Percentiles rank a stretch among this genome's conserved stretches.
Evolutionary conservation across 441 rosid genomes (phyloP).

Genomic region (Arabidopsis hybrid): DNA sequence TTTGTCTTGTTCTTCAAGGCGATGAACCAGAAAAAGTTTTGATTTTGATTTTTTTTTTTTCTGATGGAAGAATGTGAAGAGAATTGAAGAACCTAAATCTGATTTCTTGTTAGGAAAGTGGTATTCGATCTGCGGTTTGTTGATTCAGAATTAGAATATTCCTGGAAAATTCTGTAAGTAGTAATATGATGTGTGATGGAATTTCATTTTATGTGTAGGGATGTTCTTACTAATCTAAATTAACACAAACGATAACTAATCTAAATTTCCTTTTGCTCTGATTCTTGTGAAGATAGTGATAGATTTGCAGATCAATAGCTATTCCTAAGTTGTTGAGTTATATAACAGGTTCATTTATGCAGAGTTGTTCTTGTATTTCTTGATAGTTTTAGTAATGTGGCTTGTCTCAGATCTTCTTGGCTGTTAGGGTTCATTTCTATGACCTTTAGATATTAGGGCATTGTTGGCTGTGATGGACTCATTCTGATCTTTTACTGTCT

Average conservation of each 20-base stretch:
- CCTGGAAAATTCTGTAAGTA: neutral
- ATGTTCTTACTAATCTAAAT: neutral
- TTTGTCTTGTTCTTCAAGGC: slow-evolving; percentile 27
- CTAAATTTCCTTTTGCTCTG: neutral
- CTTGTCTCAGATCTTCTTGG: slow-evolving; percentile 13
- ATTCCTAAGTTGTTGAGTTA: neutral
- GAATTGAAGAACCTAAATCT: slow-evolving; percentile 22
- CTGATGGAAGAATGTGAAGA: neutral
- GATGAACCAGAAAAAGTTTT: neutral
- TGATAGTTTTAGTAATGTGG: slow-evolving; percentile 19
- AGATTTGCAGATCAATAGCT: neutral
- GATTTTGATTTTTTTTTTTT: neutral
- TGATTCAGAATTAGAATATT: slow-evolving; percentile 30
- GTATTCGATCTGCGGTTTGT: slow-evolving; percentile 11
- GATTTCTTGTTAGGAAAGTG: neutral
- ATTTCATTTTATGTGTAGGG: neutral
- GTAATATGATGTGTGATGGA: neutral
- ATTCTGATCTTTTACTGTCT: slow-evolving; percentile 2
- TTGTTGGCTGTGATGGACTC: slow-evolving; percentile 8
- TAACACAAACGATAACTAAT: neutral
- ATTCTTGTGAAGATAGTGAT: neutral
- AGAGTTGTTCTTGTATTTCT: slow-evolving; percentile 11
- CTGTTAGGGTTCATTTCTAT: neutral
- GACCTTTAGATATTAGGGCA: neutral
- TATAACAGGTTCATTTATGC: slow-evolving; percentile 5